Percentiles rank a stretch among this genome's conserved stretches.
These are phyloP conservation scores for Clarkia xantiana DNA, from an alignment of 345 rosid genomes.

Conservation along the genomic window DNA sequence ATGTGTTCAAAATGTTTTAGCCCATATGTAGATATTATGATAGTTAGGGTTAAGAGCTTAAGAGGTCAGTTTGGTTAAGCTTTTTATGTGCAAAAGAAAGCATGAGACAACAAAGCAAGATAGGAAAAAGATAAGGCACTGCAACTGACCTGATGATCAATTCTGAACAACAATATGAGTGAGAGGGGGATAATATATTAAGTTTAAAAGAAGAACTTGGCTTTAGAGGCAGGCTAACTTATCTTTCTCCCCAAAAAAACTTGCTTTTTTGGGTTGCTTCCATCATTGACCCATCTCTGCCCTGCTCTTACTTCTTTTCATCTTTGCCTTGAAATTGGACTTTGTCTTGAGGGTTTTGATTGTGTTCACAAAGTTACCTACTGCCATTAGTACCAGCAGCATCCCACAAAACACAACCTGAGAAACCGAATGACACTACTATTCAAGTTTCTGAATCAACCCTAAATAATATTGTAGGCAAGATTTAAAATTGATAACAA, in stretches of 20 bases:
- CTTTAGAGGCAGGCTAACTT: no score
- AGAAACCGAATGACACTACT: slow-evolving; percentile 7
- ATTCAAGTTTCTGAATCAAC: background rate
- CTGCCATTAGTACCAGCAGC: slow-evolving; percentile 81
- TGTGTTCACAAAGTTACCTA: slow-evolving; percentile 79
- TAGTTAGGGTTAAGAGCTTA: no score
- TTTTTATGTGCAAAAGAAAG: no score
- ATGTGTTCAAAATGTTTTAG: no score
- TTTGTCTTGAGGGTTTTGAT: slow-evolving; percentile 66
- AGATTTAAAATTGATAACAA: background rate
- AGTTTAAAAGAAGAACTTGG: no score
- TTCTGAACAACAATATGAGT: no score
- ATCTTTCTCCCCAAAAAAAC: background rate
- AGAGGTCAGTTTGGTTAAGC: no score
- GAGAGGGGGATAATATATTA: no score
- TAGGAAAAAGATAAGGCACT: no score
- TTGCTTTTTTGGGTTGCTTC: background rate
- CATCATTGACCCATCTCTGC: slow-evolving; percentile 32
- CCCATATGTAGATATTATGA: no score
- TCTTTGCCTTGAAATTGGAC: slow-evolving; percentile 93
- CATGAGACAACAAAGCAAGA: no score
- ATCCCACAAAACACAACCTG: slow-evolving; percentile 80
- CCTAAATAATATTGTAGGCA: background rate
- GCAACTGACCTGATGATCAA: no score
- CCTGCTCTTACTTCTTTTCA: slow-evolving; percentile 82